These are phyloP conservation scores for Yamadazyma atlantica DNA, from an alignment of 1,139 yeast genomes.

Conservation along the genomic window DNA sequence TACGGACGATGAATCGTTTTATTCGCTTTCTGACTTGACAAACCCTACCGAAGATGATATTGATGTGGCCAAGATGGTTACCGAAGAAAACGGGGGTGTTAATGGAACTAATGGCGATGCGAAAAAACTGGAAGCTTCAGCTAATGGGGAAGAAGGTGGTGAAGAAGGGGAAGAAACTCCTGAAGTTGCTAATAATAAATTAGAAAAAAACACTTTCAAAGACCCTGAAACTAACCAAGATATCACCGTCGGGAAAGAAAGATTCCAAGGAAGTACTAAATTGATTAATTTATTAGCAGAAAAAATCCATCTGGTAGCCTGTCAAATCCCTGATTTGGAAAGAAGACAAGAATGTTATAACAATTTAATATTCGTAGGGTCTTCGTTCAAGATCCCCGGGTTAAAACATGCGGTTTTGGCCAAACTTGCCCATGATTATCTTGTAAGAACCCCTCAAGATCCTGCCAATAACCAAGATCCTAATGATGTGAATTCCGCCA, in stretches of 20 bases:
- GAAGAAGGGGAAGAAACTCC: conserved; percentile 33
- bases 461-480: conserved; percentile 23
- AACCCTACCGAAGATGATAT: conserved; percentile 63
- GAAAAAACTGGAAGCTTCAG: too few relatives aligned
- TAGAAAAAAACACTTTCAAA: conserved; percentile 64
- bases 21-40: conserved; percentile 51
- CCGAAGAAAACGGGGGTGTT: conserved; percentile 42
- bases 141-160: conserved; percentile 26
- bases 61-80: conserved; percentile 88
- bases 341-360: conserved; percentile 87
- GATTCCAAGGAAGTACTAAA: conserved; percentile 74
- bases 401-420: conserved; percentile 69
- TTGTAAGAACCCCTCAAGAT: conserved; percentile 41
- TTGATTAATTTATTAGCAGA: conserved; percentile 56
- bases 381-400: conserved; percentile 73
- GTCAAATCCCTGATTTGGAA: conserved; percentile 60
- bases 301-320: conserved; percentile 54
- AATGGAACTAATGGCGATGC: conserved; percentile 7
- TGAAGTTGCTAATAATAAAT: conserved; percentile 49
- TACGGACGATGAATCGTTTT: conserved; percentile 57
- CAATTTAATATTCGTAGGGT: conserved; percentile 76
- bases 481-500: conserved; percentile 38
- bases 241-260: conserved; percentile 74
- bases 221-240: conserved; percentile 55
- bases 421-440: conserved; percentile 58